Base-by-base conservation (phyloP, 768 basidiomycete species). In the Udeniomyces megalosporus region DNA sequence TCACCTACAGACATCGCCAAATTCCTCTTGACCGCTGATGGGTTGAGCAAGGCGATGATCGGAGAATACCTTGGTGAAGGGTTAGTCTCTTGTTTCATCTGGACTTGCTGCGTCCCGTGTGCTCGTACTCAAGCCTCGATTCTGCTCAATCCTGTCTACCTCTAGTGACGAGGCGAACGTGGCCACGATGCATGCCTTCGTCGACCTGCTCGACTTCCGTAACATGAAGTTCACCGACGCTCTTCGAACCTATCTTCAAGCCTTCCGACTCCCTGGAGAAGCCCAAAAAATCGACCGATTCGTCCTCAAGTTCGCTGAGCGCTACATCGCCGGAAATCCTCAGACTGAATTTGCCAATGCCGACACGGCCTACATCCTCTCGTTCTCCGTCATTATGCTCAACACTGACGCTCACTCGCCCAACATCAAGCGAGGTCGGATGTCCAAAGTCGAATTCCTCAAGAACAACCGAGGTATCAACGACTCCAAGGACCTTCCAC, bases 41-140 rank as follows among this genome's bases (percentile, higher is more conserved):
- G 95, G 2, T 77, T 99, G 49, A 92, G 82, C 73, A 99, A 99
- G 74, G 79, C 84, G 10, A 87, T 89, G 83, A 92, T 99, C 65
- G 95, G 95, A 62, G 95, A 99, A 77, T 97, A 95, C 73, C 78
- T 99, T 4, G 95, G 95, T 42, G 95, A 97, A 79, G 91, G 84
- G 92, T 96, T 64, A 72, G 83, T 78, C 11, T 8, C 0, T 5
- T 44, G 17, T 48, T n/a, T n/a, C 20, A 28, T 56, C 15, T 52
- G 1, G 22, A 10, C 60, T 47, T 48, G 12, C 29, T 38, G 26
- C 32, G 8, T 42, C 24, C 29, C 11, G 26, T 26, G 11, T 45
- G 17, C 2, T 45, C 52, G 22, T 10, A 28, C 51, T 50, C 48
- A 34, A 29, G 38, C 17, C 42, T 54, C 45, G 56, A 11, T 20